Percentiles rank a stretch among this genome's conserved stretches.
Evolutionary conservation across 2,329 filamentous ascomycete genomes (phyloP).

Genomic region (Alternaria sp.): DNA sequence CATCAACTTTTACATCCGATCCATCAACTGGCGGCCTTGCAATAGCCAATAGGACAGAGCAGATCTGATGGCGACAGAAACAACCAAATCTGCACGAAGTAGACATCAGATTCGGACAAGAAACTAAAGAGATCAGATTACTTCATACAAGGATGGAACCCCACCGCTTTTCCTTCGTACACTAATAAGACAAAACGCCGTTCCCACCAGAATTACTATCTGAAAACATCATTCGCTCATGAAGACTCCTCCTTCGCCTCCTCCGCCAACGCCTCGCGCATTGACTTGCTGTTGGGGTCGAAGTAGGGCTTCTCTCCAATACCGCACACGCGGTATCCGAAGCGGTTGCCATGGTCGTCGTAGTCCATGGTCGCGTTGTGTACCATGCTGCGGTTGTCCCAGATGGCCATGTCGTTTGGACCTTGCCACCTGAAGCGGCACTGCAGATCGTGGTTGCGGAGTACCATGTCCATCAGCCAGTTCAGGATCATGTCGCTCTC

Average conservation of each 20-base stretch:
- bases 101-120: background rate
- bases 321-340: conserved; percentile 60
- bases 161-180: background rate
- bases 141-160: background rate
- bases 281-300: conserved; percentile 57
- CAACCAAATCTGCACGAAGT: background rate
- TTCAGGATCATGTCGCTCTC: conserved; percentile 6
- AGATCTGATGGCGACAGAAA: background rate
- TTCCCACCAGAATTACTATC: background rate
- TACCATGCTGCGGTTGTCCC: conserved; percentile 66
- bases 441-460: conserved; percentile 51
- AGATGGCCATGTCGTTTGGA: conserved; percentile 55
- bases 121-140: background rate
- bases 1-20: background rate
- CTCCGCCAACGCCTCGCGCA: conserved; percentile 48
- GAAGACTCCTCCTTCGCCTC: conserved; percentile 3
- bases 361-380: conserved; percentile 68
- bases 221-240: background rate
- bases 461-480: conserved; percentile 6
- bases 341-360: conserved; percentile 55
- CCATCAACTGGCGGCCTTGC: background rate
- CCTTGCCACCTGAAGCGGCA: conserved; percentile 48
- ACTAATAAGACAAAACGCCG: background rate
- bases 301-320: conserved; percentile 63
- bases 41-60: background rate